Percentiles rank a stretch among this genome's conserved stretches.
These are phyloP conservation scores for Pestalotiopsis sp. DNA, from an alignment of 2,329 filamentous ascomycete genomes.

Conservation along the genomic window DNA sequence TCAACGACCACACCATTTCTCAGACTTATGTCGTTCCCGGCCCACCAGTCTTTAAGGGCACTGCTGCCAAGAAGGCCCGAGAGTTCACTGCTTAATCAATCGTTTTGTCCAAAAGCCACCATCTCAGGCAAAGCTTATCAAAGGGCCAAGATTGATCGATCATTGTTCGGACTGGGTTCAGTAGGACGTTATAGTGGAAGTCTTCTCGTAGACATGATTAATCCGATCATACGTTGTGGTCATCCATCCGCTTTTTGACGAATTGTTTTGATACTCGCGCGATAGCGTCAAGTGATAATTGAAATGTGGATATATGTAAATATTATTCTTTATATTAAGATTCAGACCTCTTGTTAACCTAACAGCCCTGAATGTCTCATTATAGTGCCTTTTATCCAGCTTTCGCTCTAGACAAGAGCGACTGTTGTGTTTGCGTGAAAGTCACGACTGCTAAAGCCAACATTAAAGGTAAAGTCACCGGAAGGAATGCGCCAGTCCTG, in stretches of 20 bases:
- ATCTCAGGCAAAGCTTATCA: not conserved
- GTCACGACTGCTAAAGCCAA: conserved; percentile 23
- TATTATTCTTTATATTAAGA: not conserved
- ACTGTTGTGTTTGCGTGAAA: conserved; percentile 11
- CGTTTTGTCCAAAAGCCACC: not conserved
- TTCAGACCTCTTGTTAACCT: not conserved
- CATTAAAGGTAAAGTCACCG: conserved; percentile 19
- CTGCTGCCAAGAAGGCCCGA: not conserved
- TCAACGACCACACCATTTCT: conserved; percentile 6
- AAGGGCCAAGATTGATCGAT: too few relatives aligned
- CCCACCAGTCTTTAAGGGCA: conserved; percentile 1
- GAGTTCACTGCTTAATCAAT: not conserved
- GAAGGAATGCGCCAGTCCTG: conserved; percentile 70
- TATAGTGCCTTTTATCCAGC: not conserved
- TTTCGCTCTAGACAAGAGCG: conserved; percentile 12
- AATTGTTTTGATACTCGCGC: too few relatives aligned
- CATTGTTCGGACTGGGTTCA: too few relatives aligned
- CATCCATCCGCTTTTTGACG: too few relatives aligned
- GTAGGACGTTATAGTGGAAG: too few relatives aligned
- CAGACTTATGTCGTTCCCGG: not conserved
- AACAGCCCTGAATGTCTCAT: not conserved
- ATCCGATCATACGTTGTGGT: too few relatives aligned
- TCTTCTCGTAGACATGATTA: too few relatives aligned
- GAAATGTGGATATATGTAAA: not conserved
- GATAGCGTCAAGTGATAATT: too few relatives aligned